Evolutionary conservation across 2,329 filamentous ascomycete species (phyloP).

Genomic region (Tolypocladium tundrense): DNA sequence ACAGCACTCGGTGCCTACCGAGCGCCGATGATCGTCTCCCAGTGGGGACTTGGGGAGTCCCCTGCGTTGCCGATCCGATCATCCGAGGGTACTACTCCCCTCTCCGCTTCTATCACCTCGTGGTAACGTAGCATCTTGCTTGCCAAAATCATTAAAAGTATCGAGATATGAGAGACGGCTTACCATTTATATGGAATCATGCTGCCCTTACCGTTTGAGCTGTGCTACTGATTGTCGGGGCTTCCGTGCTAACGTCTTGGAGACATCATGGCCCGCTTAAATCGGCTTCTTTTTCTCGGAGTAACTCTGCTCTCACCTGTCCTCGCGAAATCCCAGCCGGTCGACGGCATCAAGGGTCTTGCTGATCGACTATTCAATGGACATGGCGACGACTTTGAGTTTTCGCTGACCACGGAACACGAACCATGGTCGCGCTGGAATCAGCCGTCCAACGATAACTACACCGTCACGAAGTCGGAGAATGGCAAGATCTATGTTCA

Average conservation of each 20-base stretch:
- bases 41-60: background rate
- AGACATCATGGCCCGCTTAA: background rate
- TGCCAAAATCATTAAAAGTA: too few relatives aligned
- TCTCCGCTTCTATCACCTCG: background rate
- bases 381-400: slow-evolving; percentile 6
- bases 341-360: slow-evolving; percentile 6
- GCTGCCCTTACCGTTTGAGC: background rate
- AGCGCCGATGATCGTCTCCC: background rate
- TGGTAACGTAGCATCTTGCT: background rate
- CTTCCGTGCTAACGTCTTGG: background rate
- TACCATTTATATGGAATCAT: background rate
- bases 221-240: background rate
- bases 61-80: background rate
- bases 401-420: slow-evolving; percentile 5
- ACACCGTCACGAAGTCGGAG: slow-evolving; percentile 5
- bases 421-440: slow-evolving; percentile 11
- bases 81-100: background rate
- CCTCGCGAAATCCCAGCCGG: background rate
- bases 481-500: slow-evolving; percentile 8
- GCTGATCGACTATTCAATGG: slow-evolving; percentile 8
- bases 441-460: slow-evolving; percentile 9
- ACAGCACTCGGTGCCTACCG: background rate
- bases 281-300: background rate
- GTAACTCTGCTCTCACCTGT: background rate
- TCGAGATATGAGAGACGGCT: background rate